These are phyloP conservation scores for Amaranthus palmeri DNA, from an alignment of 148 eudicot genomes.

Conservation along the genomic window DNA sequence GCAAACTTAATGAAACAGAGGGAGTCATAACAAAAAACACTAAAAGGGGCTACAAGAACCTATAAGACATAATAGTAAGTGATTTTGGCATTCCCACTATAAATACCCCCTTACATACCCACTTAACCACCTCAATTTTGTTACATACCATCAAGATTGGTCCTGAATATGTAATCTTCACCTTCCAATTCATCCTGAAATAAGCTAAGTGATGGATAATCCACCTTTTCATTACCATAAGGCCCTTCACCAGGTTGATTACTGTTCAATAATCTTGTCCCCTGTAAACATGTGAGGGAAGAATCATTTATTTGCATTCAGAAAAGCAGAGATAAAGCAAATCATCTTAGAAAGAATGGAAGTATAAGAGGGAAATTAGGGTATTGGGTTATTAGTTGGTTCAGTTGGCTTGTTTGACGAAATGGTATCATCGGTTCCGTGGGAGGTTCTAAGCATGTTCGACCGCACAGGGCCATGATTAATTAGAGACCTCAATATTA, in stretches of 20 bases:
- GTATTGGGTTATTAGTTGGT: no score
- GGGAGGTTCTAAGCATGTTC: no score
- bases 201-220: conserved; percentile 39
- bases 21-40: no score
- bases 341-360: not conserved
- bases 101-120: not conserved
- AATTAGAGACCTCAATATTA: no score
- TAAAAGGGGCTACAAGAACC: no score
- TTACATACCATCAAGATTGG: conserved; percentile 49
- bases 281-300: conserved; percentile 40
- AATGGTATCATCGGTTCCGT: no score
- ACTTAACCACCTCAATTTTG: conserved; percentile 14
- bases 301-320: not conserved
- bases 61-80: no score
- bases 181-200: conserved; percentile 79
- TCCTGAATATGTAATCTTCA: conserved; percentile 75
- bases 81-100: no score
- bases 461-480: no score
- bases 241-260: conserved; percentile 23
- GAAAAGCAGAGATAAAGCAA: not conserved
- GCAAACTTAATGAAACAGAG: no score
- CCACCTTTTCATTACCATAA: not conserved
- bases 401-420: no score
- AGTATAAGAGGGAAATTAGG: no score
- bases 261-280: conserved; percentile 39